phyloP scores from a whole-genome alignment of 2,329 filamentous ascomycete species.

The Clonostachys rhizophaga region DNA sequence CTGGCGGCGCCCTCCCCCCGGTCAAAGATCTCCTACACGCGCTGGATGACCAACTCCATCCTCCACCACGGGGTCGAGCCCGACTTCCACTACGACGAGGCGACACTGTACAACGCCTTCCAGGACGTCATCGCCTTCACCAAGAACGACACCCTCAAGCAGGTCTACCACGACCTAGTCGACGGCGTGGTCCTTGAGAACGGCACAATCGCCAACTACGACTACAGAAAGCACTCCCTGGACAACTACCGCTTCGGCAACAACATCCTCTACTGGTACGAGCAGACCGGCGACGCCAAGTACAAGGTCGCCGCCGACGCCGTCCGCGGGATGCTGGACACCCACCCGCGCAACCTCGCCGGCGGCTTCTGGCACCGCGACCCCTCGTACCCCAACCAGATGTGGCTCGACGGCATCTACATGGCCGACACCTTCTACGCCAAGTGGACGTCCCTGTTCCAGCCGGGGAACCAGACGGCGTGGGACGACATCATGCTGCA shows the following conservation, averaged over 20 bases:
- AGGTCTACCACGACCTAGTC: conserved; percentile 36
- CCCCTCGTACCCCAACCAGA: conserved; percentile 40
- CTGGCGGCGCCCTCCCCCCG: background rate
- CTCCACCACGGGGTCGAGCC: conserved; percentile 29
- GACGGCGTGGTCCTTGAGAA: conserved; percentile 39
- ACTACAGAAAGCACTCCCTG: conserved; percentile 38
- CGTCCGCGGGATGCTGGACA: conserved; percentile 31
- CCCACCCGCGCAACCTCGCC: conserved; percentile 37
- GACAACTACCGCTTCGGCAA: conserved; percentile 47
- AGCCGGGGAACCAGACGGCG: conserved; percentile 24
- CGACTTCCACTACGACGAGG: conserved; percentile 36
- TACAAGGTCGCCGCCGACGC: conserved; percentile 39
- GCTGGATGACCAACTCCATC: conserved; percentile 39
- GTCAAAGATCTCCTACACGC: conserved; percentile 11
- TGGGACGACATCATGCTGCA: conserved; percentile 37
- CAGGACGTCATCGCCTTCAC: conserved; percentile 37
- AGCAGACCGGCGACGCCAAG: conserved; percentile 33
- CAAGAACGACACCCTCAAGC: conserved; percentile 31
- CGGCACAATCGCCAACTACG: conserved; percentile 39
- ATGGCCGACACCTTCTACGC: conserved; percentile 39
- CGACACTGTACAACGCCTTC: conserved; percentile 39
- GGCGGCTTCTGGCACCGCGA: conserved; percentile 48
- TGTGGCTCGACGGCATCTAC: conserved; percentile 52
- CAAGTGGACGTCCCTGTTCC: conserved; percentile 25
- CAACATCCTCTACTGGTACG: conserved; percentile 41